Evolutionary conservation across 2,329 filamentous ascomycete genomes (phyloP).

Genomic region (Chrysoporthe puriensis): DNA sequence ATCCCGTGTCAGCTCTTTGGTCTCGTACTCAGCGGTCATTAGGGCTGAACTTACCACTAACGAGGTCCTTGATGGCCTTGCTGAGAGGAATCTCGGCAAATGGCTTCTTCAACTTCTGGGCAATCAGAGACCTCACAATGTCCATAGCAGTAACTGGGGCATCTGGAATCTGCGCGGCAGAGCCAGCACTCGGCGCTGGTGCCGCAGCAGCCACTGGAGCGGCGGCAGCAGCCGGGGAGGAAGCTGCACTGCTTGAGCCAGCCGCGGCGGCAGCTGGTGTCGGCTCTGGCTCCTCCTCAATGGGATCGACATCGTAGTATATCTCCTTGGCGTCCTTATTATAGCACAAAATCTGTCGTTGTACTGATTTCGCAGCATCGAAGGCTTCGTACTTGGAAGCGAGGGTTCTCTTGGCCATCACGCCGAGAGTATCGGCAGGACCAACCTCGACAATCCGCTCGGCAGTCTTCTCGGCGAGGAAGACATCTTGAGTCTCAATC

Average conservation of each 20-base stretch:
- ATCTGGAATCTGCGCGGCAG: constrained; percentile 85
- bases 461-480: constrained; percentile 92
- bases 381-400: constrained; percentile 98
- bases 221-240: constrained; percentile 58
- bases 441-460: constrained; percentile 98
- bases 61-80: constrained; percentile 98
- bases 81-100: constrained; percentile 84
- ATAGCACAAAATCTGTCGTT: constrained; percentile 97
- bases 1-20: constrained; percentile 24
- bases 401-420: constrained; percentile 95
- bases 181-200: constrained; percentile 74
- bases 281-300: constrained; percentile 84
- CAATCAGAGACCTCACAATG: constrained; percentile 84
- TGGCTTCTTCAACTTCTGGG: constrained; percentile 97
- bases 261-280: constrained; percentile 52
- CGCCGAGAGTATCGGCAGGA: constrained; percentile 93
- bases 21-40: constrained; percentile 8
- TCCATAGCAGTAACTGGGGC: constrained; percentile 86
- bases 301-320: constrained; percentile 96
- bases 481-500: constrained; percentile 99
- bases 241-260: constrained; percentile 56
- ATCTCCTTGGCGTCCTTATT: constrained; percentile 99
- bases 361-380: constrained; percentile 93
- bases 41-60: constrained; percentile 73
- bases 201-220: constrained; percentile 59